These are phyloP conservation scores for Tetradesmus obliquus DNA, from an alignment of 139 green algal species.

Conservation along the genomic window DNA sequence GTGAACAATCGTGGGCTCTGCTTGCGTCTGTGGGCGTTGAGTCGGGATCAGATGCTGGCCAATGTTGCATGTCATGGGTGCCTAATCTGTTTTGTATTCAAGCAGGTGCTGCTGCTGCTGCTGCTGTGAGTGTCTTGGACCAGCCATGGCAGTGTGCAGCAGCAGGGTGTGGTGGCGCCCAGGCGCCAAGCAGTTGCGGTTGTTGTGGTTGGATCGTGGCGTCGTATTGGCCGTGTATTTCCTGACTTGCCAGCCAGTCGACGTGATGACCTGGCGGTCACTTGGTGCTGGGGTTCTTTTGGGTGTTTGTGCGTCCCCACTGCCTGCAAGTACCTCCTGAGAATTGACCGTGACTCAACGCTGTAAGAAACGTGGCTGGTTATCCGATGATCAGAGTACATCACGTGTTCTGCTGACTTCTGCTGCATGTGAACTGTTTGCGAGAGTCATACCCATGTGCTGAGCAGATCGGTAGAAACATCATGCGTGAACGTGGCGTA, in stretches of 20 bases:
- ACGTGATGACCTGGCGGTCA: neutral
- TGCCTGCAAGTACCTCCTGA: neutral
- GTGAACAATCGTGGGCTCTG: too few species aligned
- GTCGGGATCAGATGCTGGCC: too few species aligned
- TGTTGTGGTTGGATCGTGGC: neutral
- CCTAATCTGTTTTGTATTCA: too few species aligned
- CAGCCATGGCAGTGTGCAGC: neutral
- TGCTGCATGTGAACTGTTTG: neutral
- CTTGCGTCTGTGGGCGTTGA: too few species aligned
- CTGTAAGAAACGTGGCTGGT: neutral
- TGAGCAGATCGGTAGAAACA: neutral
- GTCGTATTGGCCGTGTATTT: too few species aligned
- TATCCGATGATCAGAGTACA: neutral
- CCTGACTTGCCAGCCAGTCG: too few species aligned
- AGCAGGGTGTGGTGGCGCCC: neutral
- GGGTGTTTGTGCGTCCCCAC: neutral
- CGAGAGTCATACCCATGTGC: neutral
- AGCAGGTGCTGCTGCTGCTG: neutral
- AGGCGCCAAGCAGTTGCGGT: neutral
- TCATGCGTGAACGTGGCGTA: neutral
- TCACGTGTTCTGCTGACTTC: neutral
- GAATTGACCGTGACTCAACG: neutral
- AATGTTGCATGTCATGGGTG: too few species aligned
- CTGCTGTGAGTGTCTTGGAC: neutral
- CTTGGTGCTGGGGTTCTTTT: neutral